Conservation (phyloP, 2,329 filamentous ascomycete genomes). For the Aspergillus alliaceus region DNA sequence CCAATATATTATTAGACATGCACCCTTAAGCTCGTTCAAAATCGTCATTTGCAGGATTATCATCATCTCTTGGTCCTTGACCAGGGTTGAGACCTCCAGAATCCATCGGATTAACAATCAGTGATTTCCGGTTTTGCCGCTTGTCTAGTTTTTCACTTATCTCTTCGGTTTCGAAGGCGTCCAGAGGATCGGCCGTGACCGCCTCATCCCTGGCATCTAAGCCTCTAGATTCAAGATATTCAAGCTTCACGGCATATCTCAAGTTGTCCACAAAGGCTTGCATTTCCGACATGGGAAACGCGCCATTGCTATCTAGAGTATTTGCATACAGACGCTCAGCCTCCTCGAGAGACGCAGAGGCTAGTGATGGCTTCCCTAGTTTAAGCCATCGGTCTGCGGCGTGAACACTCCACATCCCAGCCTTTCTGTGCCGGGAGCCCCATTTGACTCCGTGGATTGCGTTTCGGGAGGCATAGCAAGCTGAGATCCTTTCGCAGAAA, state of each 20-base stretch:
- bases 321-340: constrained; percentile 58
- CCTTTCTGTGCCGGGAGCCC: constrained; percentile 76
- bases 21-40: constrained; percentile 46
- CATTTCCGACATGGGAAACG: constrained; percentile 54
- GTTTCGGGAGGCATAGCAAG: constrained; percentile 75
- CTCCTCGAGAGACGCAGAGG: constrained; percentile 73
- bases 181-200: constrained; percentile 28
- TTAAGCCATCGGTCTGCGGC: constrained; percentile 81
- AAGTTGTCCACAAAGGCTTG: constrained; percentile 47
- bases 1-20: constrained; percentile 8
- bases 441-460: constrained; percentile 66
- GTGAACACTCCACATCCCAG: constrained; percentile 83
- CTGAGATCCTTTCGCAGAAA: constrained; percentile 79
- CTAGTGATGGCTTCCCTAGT: constrained; percentile 73
- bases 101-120: constrained; percentile 54
- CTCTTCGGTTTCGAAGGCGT: constrained; percentile 37
- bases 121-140: constrained; percentile 56
- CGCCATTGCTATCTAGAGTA: constrained; percentile 38
- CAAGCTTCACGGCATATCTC: constrained; percentile 43
- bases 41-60: constrained; percentile 43
- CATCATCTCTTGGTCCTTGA: constrained; percentile 34
- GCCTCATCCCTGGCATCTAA: constrained; percentile 33
- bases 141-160: constrained; percentile 58
- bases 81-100: constrained; percentile 49
- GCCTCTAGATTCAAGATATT: constrained; percentile 44